These are phyloP conservation scores for Verticillium albo-atrum DNA, from an alignment of 2,329 filamentous ascomycete genomes.

Conservation along the genomic window DNA sequence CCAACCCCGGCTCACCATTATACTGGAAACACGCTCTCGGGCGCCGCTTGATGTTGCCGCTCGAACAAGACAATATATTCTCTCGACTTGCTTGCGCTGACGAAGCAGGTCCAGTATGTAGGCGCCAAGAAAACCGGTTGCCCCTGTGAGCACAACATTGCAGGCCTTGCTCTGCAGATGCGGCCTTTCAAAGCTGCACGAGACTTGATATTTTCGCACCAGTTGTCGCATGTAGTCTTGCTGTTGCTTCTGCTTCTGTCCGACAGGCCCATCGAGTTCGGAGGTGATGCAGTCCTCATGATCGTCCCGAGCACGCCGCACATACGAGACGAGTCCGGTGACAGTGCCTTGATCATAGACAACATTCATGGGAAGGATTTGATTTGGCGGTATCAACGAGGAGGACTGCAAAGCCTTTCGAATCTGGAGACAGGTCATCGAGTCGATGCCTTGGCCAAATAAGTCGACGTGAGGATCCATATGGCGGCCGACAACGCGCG, in stretches of 20 bases:
- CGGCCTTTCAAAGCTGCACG: not conserved
- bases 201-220: not conserved
- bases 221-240: not conserved
- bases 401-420: constrained; percentile 25
- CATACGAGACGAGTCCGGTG: constrained; percentile 17
- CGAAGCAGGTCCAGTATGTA: constrained; percentile 27
- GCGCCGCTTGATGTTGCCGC: not conserved
- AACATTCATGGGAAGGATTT: constrained; percentile 46
- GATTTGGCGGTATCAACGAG: constrained; percentile 10
- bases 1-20: not conserved
- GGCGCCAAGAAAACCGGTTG: constrained; percentile 31
- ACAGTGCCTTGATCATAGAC: constrained; percentile 57
- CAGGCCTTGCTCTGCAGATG: not conserved
- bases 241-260: not conserved
- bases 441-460: constrained; percentile 57
- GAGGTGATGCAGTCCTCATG: not conserved
- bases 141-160: constrained; percentile 26
- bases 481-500: constrained; percentile 19
- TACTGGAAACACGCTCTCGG: not conserved
- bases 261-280: not conserved
- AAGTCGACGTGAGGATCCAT: constrained; percentile 41
- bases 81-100: constrained; percentile 17
- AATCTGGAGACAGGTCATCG: constrained; percentile 51
- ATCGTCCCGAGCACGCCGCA: constrained; percentile 14
- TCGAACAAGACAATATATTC: constrained; percentile 36